Evolutionary conservation across 129 eudicot species (phyloP).

Genomic region (Flaveria brownii): DNA sequence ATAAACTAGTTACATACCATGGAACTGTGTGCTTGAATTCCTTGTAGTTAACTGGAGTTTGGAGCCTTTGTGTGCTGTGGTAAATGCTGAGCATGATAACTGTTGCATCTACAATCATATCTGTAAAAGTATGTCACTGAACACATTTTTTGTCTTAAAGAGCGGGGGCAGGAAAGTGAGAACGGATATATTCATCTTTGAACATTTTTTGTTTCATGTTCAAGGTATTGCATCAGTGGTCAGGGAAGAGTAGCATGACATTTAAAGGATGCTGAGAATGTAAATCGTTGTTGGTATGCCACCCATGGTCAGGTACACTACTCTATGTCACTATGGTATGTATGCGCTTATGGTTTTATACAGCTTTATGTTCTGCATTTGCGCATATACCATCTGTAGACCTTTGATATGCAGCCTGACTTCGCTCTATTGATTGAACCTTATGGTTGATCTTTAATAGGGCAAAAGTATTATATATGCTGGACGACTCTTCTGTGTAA

Average conservation of each 20-base stretch:
- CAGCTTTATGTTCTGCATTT: neutral
- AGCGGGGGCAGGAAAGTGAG: neutral
- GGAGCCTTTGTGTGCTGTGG: neutral
- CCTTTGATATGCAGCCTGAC: no score
- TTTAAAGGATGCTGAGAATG: neutral
- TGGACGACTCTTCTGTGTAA: no score
- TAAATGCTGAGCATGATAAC: neutral
- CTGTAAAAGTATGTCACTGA: conserved; percentile 42
- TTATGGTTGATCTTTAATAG: no score
- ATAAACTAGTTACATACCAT: neutral
- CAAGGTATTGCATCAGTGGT: neutral
- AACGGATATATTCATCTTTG: neutral
- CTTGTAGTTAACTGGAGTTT: neutral
- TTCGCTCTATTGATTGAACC: no score
- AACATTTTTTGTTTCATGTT: neutral
- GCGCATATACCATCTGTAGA: neutral
- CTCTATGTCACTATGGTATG: neutral
- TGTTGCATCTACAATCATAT: conserved; percentile 58
- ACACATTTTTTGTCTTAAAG: neutral
- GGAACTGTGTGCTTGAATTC: neutral
- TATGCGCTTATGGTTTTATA: neutral
- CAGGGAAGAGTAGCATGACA: neutral
- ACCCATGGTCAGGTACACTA: conserved; percentile 53
- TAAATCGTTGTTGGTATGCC: conserved; percentile 38
- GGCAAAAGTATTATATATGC: no score